Evolutionary conservation across 1,284 basidiomycete genomes (phyloP).

Genomic region (Cutaneotrichosporon sp.): DNA sequence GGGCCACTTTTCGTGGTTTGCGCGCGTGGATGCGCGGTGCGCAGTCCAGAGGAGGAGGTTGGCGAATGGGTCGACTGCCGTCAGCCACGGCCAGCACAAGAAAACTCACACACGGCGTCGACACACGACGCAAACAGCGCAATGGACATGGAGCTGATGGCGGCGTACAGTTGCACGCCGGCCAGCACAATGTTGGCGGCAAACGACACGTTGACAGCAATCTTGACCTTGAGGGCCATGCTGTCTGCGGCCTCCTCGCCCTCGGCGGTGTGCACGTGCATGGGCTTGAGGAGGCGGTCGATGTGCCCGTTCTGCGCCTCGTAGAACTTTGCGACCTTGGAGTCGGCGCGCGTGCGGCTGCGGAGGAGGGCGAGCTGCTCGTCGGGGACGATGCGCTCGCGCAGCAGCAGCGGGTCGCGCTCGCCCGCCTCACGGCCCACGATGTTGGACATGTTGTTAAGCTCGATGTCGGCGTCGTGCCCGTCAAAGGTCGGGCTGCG

Average conservation of each 20-base stretch:
- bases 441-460: constrained; percentile 36
- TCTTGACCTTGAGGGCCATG: constrained; percentile 67
- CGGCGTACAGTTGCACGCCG: constrained; percentile 64
- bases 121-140: constrained; percentile 87
- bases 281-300: constrained; percentile 76
- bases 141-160: constrained; percentile 78
- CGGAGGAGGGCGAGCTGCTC: constrained; percentile 47
- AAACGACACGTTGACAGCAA: constrained; percentile 83
- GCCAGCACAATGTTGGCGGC: constrained; percentile 69
- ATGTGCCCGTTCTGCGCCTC: constrained; percentile 87
- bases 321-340: constrained; percentile 64
- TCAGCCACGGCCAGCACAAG: constrained; percentile 15
- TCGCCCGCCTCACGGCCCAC: constrained; percentile 49
- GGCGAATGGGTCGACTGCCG: constrained; percentile 75
- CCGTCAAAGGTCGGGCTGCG: background rate
- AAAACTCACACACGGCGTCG: constrained; percentile 61
- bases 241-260: constrained; percentile 39
- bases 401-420: constrained; percentile 54
- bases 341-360: constrained; percentile 25
- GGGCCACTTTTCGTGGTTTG: constrained; percentile 86
- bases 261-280: constrained; percentile 63
- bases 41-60: constrained; percentile 83
- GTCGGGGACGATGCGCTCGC: constrained; percentile 51
- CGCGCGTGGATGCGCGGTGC: constrained; percentile 68
- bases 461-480: constrained; percentile 35